phyloP scores from a whole-genome alignment of 257 asterid species.

The Perilla frutescens region DNA sequence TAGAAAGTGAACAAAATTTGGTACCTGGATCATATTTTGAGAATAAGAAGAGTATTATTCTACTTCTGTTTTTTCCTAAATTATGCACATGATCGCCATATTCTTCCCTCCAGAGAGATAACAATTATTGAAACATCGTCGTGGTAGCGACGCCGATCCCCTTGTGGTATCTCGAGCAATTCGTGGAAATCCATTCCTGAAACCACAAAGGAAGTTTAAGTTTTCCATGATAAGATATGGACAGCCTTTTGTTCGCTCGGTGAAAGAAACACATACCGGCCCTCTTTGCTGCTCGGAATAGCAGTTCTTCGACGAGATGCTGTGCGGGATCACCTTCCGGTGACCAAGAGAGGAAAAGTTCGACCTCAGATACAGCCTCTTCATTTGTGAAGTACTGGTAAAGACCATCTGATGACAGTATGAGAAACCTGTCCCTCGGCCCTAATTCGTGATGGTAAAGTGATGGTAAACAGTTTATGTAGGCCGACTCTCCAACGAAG shows the following conservation, averaged over 20 bases:
- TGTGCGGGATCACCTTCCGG: conserved; percentile 99
- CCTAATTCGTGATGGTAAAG: conserved; percentile 81
- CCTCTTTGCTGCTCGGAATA: conserved; percentile 93
- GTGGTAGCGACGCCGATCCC: conserved; percentile 93
- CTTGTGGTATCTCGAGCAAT: conserved; percentile 92
- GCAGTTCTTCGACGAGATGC: conserved; percentile 84
- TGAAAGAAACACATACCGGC: conserved; percentile 60
- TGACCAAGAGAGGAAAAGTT: conserved; percentile 79
- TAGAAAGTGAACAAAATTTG: conserved; percentile 58
- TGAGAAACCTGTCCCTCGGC: conserved; percentile 73
- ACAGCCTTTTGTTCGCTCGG: too few relatives aligned
- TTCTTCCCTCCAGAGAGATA: conserved; percentile 95
- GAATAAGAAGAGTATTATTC: conserved; percentile 33
- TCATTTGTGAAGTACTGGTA: conserved; percentile 96
- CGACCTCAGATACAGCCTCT: conserved; percentile 92
- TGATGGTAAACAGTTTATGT: conserved; percentile 75
- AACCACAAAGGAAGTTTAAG: conserved; percentile 6
- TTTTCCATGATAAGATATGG: background rate
- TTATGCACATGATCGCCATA: conserved; percentile 94
- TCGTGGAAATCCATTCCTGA: conserved; percentile 94
- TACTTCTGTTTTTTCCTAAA: conserved; percentile 32
- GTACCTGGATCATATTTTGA: conserved; percentile 19
- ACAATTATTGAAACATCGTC: conserved; percentile 97
- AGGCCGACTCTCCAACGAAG: conserved; percentile 69
- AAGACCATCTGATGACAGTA: conserved; percentile 90